Conservation (phyloP, 73 alveolate genomes). For the Paramecium pentaurelia region DNA sequence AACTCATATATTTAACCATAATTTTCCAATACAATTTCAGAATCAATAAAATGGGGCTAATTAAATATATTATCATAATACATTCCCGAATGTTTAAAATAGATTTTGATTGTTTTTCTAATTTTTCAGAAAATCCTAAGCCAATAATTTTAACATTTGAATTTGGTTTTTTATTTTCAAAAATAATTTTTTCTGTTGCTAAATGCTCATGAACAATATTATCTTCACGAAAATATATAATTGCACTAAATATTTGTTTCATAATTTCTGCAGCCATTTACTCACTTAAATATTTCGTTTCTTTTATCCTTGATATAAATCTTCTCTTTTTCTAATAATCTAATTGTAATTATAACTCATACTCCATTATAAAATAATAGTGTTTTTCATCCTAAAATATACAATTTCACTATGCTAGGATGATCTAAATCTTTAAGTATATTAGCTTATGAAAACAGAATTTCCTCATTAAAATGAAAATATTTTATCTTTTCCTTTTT, state of each 20-base stretch:
- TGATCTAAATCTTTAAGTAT: slow-evolving; percentile 47
- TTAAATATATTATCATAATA: background rate
- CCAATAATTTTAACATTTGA: slow-evolving; percentile 76
- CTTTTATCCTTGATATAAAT: slow-evolving; percentile 79
- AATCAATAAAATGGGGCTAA: slow-evolving; percentile 42
- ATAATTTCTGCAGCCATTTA: slow-evolving; percentile 78
- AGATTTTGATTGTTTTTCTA: background rate
- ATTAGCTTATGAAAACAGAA: slow-evolving; percentile 54
- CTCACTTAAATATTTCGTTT: slow-evolving; percentile 82
- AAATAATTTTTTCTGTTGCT: slow-evolving; percentile 75
- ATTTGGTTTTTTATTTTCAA: slow-evolving; percentile 66
- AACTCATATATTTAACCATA: slow-evolving; percentile 29
- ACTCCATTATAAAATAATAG: slow-evolving; percentile 51
- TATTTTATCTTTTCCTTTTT: slow-evolving; percentile 37
- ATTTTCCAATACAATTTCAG: slow-evolving; percentile 9
- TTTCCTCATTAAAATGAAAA: slow-evolving; percentile 49
- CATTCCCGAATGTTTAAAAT: slow-evolving; percentile 11
- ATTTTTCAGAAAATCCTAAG: slow-evolving; percentile 76
- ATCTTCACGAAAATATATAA: slow-evolving; percentile 84
- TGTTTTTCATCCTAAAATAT: slow-evolving; percentile 32
- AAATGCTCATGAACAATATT: slow-evolving; percentile 80
- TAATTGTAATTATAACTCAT: background rate
- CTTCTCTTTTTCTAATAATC: slow-evolving; percentile 78
- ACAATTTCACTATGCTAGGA: slow-evolving; percentile 45
- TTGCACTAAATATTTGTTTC: slow-evolving; percentile 84